These are phyloP conservation scores for Malassezia furfur DNA, from an alignment of 1,284 basidiomycete genomes.

Conservation along the genomic window DNA sequence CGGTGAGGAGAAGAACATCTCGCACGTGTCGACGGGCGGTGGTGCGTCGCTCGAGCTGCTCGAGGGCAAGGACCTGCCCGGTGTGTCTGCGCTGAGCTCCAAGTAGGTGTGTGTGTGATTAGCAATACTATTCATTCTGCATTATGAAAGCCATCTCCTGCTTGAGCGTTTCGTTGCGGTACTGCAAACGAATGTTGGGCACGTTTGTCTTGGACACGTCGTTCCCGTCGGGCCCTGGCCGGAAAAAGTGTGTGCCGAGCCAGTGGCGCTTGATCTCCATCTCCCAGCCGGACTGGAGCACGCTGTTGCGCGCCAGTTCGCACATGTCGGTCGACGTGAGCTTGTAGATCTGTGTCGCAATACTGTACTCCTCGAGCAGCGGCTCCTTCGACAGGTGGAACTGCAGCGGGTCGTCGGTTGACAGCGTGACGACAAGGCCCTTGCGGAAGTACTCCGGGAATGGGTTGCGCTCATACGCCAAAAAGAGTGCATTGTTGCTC, in stretches of 20 bases:
- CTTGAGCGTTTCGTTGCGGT: slow-evolving; percentile 16
- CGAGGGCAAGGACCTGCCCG: slow-evolving; percentile 22
- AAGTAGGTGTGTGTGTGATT: slow-evolving; percentile 7
- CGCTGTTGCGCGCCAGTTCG: slow-evolving; percentile 90
- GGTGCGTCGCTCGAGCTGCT: slow-evolving; percentile 65
- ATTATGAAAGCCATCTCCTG: slow-evolving; percentile 16
- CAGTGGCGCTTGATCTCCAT: slow-evolving; percentile 98
- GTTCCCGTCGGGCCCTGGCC: slow-evolving; percentile 50
- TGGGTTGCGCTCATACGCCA: slow-evolving; percentile 94
- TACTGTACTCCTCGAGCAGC: slow-evolving; percentile 90
- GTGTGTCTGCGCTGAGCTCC: slow-evolving; percentile 11
- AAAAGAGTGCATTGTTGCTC: slow-evolving; percentile 93
- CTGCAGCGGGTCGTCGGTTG: slow-evolving; percentile 75
- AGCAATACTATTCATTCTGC: neutral
- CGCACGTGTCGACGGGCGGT: slow-evolving; percentile 93
- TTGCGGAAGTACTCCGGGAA: slow-evolving; percentile 93
- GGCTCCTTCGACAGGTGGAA: slow-evolving; percentile 58
- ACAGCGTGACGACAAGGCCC: slow-evolving; percentile 90
- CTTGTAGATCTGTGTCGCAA: slow-evolving; percentile 61
- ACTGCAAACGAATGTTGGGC: slow-evolving; percentile 51
- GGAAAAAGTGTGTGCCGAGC: slow-evolving; percentile 64
- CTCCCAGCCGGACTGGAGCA: slow-evolving; percentile 93
- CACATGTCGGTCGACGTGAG: slow-evolving; percentile 53
- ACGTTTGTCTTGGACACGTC: slow-evolving; percentile 64
- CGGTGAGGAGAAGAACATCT: slow-evolving; percentile 67